A percentile compares a stretch with the other conserved stretches of the same genome.
Evolutionary conservation across 2,329 filamentous ascomycete genomes (phyloP).

Genomic region (Chlorencoelia australis): DNA sequence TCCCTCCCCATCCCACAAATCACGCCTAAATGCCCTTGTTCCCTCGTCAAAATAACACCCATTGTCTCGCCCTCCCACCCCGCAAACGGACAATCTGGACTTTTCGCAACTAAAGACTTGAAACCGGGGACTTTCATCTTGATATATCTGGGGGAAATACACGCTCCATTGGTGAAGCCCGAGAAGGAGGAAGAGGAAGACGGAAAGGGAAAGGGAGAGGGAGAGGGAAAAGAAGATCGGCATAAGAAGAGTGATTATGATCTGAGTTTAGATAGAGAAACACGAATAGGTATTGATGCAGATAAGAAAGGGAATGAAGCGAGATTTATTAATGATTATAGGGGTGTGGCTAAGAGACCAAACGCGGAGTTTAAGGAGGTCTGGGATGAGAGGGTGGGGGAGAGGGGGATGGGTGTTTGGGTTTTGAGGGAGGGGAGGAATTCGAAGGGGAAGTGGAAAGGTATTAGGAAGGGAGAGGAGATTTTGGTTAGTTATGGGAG

Average conservation of each 20-base stretch:
- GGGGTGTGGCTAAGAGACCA: conserved; percentile 37
- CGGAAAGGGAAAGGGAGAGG: neutral
- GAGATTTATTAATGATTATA: conserved; percentile 57
- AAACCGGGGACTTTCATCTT: conserved; percentile 45
- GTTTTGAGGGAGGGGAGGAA: conserved; percentile 38
- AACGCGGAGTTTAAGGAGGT: conserved; percentile 44
- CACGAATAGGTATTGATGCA: conserved; percentile 50
- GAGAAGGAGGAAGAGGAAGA: neutral
- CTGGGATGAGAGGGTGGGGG: conserved; percentile 42
- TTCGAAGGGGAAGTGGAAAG: conserved; percentile 21
- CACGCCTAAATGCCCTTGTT: conserved; percentile 34
- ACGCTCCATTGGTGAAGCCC: too few species aligned
- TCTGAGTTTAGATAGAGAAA: conserved; percentile 49
- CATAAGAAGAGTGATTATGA: conserved; percentile 51
- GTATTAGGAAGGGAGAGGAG: conserved; percentile 50
- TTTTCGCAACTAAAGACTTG: conserved; percentile 47
- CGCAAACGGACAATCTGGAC: conserved; percentile 46
- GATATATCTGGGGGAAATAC: conserved; percentile 51
- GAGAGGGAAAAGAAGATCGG: conserved; percentile 8
- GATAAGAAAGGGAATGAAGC: conserved; percentile 50
- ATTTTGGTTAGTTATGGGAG: conserved; percentile 58
- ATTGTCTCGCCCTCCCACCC: conserved; percentile 45
- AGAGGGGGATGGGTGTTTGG: conserved; percentile 49
- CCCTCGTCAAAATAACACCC: conserved; percentile 42
- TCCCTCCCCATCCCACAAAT: conserved; percentile 27